Base-by-base conservation (phyloP, 2,329 filamentous ascomycete species). In the Calonectria honghensis region DNA sequence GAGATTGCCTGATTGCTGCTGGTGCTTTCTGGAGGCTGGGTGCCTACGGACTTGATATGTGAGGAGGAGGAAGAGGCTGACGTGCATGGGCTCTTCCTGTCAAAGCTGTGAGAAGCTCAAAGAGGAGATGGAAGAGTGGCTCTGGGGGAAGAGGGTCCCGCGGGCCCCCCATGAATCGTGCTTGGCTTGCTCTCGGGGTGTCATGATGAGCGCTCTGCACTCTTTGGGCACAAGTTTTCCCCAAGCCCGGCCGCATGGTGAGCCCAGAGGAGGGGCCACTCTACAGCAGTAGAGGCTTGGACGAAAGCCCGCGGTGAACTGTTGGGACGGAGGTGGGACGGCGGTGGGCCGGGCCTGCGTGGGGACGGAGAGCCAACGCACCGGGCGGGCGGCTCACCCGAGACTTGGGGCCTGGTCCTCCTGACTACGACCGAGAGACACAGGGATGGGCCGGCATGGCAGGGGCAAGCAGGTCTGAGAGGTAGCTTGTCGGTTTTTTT, bases 331-430 rank as follows among this genome's bases (percentile, higher is more conserved):
- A 77, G 74, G 68, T 73, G 74, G 72, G 68, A 72, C 77, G 76
- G 73, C 76, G 71, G 64, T 72, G 71, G 74, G 48, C 73, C 50
- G 71, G 71, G 69, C 54, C 45, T 13, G 75, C 59, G 79, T 77
- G 79, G 79, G 77, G 75, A 72, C 68, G 70, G 76, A 68, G 65
- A 69, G 75, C 79, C 79, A 80, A 73, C 79, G 77, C 79, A 80
- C 77, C 73, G 75, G 68, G 70, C 72, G 68, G 76, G 63, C 69
- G 70, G 78, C 73, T 75, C 68, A 73, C 73, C 73, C 74, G 69
- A 72, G 64, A 50, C 66, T 68, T 70, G 68, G 66, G 37, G 52
- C 70, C 77, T 64, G 72, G 57, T 61, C 32, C 57, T 61, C 39
- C 32, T 37, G 32, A 59, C 54, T 73, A 72, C 73, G 77, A 79